Evolutionary conservation across 2,329 filamentous ascomycete species (phyloP).

Genomic region (Ambrosiella beaveri): DNA sequence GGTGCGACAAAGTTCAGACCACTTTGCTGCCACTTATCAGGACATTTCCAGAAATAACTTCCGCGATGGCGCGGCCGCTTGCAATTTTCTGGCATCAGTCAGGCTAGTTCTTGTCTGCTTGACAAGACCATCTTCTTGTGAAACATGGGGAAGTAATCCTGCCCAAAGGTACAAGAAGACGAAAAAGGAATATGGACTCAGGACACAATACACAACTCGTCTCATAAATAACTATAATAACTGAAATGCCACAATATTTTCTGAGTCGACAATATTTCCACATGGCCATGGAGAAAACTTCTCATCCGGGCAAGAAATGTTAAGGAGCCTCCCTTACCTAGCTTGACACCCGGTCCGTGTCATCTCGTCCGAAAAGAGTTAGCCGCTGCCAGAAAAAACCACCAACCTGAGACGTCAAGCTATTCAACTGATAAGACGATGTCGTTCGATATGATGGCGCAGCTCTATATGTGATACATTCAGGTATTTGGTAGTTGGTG

Average conservation of each 20-base stretch:
- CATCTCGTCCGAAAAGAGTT: not conserved
- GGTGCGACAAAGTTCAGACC: not conserved
- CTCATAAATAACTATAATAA: too few relatives aligned
- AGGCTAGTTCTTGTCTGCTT: too few relatives aligned
- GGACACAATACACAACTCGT: not conserved
- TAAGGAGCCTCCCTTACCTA: not conserved
- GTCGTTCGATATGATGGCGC: too few relatives aligned
- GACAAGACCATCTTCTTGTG: not conserved
- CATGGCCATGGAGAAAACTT: too few relatives aligned
- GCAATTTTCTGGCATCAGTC: not conserved
- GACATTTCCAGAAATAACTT: not conserved
- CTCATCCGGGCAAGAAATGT: not conserved
- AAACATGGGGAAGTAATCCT: not conserved
- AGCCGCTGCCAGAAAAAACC: not conserved
- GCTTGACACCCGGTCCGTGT: not conserved
- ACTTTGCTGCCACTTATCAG: too few relatives aligned
- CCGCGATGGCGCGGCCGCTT: not conserved
- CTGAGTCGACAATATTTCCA: not conserved
- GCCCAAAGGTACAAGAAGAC: not conserved
- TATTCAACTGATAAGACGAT: too few relatives aligned
- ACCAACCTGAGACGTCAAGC: not conserved
- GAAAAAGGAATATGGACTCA: not conserved
- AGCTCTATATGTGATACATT: too few relatives aligned
- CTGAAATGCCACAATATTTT: not conserved
- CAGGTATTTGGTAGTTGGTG: too few relatives aligned